Evolutionary conservation across 2,329 filamentous ascomycete species (phyloP), one percentile per base, ranked within the genome.

Genomic region (Phoma sp.): DNA sequence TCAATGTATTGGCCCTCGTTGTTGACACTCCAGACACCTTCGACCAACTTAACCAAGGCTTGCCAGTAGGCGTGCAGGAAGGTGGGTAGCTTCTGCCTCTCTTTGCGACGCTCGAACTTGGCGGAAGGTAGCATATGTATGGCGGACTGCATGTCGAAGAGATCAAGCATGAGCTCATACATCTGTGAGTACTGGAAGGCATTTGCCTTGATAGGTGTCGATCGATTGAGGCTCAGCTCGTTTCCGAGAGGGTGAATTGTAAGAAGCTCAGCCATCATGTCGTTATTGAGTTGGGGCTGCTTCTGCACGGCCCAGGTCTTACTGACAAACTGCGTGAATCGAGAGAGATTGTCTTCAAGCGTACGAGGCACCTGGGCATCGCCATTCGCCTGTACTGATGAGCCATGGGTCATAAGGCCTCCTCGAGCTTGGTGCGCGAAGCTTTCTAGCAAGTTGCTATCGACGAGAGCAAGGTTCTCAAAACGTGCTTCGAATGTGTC

Each of bases 221-320:
- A 69, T 20, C 49, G 53, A 25, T 71, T 70, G 20, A 80, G 60
- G 29, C 75, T 69, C 21, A 77, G 64, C 57, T 79, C 76, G 55
- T 81, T 81, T 64, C 73, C 75, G 49, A 81, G 68, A 52, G 79
- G 77, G 67, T 81, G 77, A 52, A 79, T 71, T 33, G 79, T 68
- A 65, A 57, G 25, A 23, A 61, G 48, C 72, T 68, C 56, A 62
- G 52, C 34, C n/a, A 42, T 38, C 6, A 17, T 25, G 23, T 67
- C 37, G 5, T 45, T 20, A 1, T 11, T 23, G 15, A 53, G 48
- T 6, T 60, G 28, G 9, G 53, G 29, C n/a, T 47, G 53, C 11
- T 56, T 42, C 45, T 61, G 54, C 18, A 56, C 38, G 18, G 46
- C 47, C 62, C 66, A 69, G 30, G 46, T 36, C 47, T 64, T 65